These are phyloP conservation scores for Aspergillus biplanus DNA, from an alignment of 495 filamentous ascomycete genomes.

Conservation along the genomic window DNA sequence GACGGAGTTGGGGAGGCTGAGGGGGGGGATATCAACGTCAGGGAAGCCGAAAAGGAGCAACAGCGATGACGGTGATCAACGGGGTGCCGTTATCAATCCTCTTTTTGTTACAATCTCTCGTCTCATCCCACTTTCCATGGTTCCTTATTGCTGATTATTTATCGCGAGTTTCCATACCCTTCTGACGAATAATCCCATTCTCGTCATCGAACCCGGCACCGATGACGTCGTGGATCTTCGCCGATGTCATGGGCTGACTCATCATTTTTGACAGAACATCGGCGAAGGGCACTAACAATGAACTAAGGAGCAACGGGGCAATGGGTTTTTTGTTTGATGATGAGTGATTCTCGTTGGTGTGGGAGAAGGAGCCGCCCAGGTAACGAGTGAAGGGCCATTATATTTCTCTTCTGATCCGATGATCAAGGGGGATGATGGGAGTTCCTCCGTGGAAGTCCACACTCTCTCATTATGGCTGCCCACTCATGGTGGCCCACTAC, in stretches of 20 bases:
- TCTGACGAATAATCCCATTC: neutral
- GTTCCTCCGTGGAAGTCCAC: neutral
- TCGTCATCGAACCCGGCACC: constrained; percentile 10
- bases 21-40: neutral
- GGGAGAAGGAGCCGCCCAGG: too few species aligned
- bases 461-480: neutral
- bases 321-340: too few species aligned
- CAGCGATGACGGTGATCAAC: neutral
- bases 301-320: too few species aligned
- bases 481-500: neutral
- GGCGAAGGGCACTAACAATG: too few species aligned
- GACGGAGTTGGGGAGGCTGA: neutral
- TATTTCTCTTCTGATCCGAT: constrained; percentile 9
- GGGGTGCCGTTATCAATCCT: neutral
- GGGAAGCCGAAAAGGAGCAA: neutral
- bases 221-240: constrained; percentile 24
- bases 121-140: neutral
- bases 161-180: neutral
- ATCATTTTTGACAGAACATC: neutral
- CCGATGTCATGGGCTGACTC: constrained; percentile 26
- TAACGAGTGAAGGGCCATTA: neutral
- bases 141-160: neutral
- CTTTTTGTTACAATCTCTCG: neutral
- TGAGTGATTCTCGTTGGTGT: too few species aligned
- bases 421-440: neutral